Conservation (phyloP, 345 rosid species). For the Erucastrum elatum region DNA sequence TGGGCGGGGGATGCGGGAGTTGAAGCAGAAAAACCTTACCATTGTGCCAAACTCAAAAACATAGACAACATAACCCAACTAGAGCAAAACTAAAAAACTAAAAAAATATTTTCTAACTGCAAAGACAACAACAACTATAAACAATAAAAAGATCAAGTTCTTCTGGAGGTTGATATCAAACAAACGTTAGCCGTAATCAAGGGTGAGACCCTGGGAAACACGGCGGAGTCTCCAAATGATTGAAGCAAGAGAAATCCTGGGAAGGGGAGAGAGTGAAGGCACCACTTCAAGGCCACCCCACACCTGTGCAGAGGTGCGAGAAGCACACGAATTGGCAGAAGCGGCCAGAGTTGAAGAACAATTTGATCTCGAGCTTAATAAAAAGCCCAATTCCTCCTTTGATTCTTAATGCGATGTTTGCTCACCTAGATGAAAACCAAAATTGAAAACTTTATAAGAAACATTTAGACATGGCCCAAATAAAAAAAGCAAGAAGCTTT, state of each 20-base stretch:
- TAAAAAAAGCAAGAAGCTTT: slow-evolving; percentile 5
- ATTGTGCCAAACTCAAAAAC: slow-evolving; percentile 42
- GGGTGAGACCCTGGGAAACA: slow-evolving; percentile 77
- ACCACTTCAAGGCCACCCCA: slow-evolving; percentile 66
- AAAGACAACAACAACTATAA: slow-evolving; percentile 32
- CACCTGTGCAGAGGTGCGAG: slow-evolving; percentile 98
- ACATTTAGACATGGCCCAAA: background rate
- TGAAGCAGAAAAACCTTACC: slow-evolving; percentile 96
- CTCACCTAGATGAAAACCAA: slow-evolving; percentile 18
- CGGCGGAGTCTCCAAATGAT: slow-evolving; percentile 91
- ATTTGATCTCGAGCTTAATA: slow-evolving; percentile 46
- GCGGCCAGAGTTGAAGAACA: slow-evolving; percentile 96
- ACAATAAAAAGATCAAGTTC: slow-evolving; percentile 18
- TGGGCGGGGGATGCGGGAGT: slow-evolving; percentile 47
- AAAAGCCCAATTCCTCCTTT: no score
- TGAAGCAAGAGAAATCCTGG: slow-evolving; percentile 83
- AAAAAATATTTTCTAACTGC: slow-evolving; percentile 13
- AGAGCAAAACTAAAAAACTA: background rate
- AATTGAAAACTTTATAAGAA: background rate
- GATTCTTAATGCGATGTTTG: background rate
- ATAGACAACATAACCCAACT: slow-evolving; percentile 29
- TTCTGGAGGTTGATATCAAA: slow-evolving; percentile 6
- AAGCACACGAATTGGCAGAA: slow-evolving; percentile 55
- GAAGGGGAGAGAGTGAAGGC: slow-evolving; percentile 52
- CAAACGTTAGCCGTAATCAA: slow-evolving; percentile 90